Conservation (phyloP, 371 early-diverging fungal genomes). For the Mucor circinelloides region DNA sequence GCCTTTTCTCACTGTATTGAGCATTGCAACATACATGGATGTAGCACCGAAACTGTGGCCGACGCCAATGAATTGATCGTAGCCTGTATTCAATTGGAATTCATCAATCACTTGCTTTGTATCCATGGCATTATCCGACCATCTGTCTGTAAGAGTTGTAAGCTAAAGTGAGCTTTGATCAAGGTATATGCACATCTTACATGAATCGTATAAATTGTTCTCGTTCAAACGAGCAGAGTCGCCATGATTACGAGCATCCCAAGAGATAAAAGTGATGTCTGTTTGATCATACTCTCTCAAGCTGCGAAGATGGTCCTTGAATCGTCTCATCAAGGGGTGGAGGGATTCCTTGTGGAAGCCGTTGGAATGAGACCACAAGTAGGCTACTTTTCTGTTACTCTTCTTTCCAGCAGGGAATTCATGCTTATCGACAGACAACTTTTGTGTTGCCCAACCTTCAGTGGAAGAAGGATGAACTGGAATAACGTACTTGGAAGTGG, state of each 20-base stretch:
- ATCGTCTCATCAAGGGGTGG: constrained; percentile 39
- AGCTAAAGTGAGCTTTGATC: neutral
- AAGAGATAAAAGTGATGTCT: constrained; percentile 33
- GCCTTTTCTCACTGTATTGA: constrained; percentile 22
- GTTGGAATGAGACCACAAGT: constrained; percentile 45
- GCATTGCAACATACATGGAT: constrained; percentile 28
- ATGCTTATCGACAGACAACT: constrained; percentile 36
- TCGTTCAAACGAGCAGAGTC: constrained; percentile 48
- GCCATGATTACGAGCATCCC: constrained; percentile 52
- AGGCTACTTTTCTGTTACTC: constrained; percentile 21
- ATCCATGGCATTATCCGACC: constrained; percentile 49
- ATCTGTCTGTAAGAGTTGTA: constrained; percentile 24
- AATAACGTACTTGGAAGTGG: constrained; percentile 18
- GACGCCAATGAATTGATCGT: constrained; percentile 38
- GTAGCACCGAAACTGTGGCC: constrained; percentile 53
- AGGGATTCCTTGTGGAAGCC: constrained; percentile 46
- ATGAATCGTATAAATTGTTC: constrained; percentile 22
- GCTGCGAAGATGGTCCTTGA: constrained; percentile 17
- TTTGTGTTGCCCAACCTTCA: constrained; percentile 27
- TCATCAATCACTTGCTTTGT: constrained; percentile 37
- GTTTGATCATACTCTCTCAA: constrained; percentile 26
- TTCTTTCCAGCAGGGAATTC: constrained; percentile 18
- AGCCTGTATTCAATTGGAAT: constrained; percentile 20
- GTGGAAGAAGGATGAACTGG: constrained; percentile 26
- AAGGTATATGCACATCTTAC: constrained; percentile 18